Evolutionary conservation across 148 eudicot species (phyloP).

Genomic region (Amaranthus palmeri): DNA sequence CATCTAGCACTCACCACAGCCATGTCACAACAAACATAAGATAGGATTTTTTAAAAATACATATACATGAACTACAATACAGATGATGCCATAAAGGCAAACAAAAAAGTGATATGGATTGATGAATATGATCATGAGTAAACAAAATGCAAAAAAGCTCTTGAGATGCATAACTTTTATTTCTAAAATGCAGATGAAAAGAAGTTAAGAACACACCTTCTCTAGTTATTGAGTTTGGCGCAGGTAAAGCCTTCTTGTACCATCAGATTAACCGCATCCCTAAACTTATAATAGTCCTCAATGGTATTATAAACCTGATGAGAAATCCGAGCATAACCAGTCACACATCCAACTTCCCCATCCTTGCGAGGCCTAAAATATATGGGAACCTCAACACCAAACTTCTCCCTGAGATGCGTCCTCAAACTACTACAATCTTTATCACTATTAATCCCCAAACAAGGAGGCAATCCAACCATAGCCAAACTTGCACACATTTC

Average conservation of each 20-base stretch:
- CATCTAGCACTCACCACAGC: no score
- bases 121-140: not conserved
- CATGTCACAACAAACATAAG: no score
- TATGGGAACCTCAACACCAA: conserved; percentile 78
- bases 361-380: conserved; percentile 59
- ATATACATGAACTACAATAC: no score
- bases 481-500: conserved; percentile 85
- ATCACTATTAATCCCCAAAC: conserved; percentile 59
- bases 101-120: no score
- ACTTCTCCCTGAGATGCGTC: conserved; percentile 60
- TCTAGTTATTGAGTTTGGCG: conserved; percentile 35
- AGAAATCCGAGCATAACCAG: conserved; percentile 92
- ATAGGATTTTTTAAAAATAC: no score
- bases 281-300: conserved; percentile 66
- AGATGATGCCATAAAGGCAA: no score
- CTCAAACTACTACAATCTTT: conserved; percentile 60
- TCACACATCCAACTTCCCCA: conserved; percentile 51
- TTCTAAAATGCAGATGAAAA: not conserved
- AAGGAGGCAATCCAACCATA: conserved; percentile 78
- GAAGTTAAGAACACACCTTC: conserved; percentile 31
- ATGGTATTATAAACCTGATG: conserved; percentile 74
- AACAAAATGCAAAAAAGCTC: not conserved
- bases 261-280: conserved; percentile 74
- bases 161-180: not conserved
- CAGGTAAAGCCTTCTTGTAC: conserved; percentile 65